A percentile compares a stretch with the other conserved stretches of the same genome.
Evolutionary conservation across 768 basidiomycete species (phyloP).

Genomic region (Phlebiopsis gigantea): DNA sequence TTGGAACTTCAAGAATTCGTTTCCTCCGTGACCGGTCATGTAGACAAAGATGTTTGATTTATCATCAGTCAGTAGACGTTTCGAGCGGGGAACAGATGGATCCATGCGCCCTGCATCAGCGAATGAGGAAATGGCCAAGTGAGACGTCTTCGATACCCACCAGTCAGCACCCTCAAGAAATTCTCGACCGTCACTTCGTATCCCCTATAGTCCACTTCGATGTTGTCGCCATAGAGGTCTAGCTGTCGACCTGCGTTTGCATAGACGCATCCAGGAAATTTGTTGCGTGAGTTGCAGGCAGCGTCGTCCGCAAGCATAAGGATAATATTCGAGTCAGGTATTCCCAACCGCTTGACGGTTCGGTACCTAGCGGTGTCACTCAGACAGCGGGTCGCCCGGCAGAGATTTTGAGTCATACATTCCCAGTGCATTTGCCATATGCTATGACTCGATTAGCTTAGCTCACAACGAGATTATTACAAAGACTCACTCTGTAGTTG

Average conservation of each 20-base stretch:
- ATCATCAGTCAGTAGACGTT: conserved; percentile 87
- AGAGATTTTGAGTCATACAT: conserved; percentile 53
- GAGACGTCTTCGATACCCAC: conserved; percentile 36
- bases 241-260: conserved; percentile 77
- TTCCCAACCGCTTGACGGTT: conserved; percentile 95
- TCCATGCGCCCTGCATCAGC: conserved; percentile 69
- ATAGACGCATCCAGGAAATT: conserved; percentile 88
- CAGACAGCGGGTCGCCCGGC: background rate
- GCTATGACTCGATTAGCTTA: conserved; percentile 40
- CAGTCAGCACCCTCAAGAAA: conserved; percentile 87
- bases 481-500: conserved; percentile 83
- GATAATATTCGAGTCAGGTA: conserved; percentile 98
- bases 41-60: conserved; percentile 93
- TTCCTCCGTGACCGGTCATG: conserved; percentile 97
- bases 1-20: conserved; percentile 98
- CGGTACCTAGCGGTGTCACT: conserved; percentile 67
- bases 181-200: conserved; percentile 98
- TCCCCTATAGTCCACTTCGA: conserved; percentile 97
- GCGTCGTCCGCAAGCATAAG: conserved; percentile 98
- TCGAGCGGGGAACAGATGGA: conserved; percentile 81
- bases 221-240: conserved; percentile 93
- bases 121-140: background rate
- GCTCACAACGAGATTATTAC: background rate
- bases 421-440: conserved; percentile 97
- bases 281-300: conserved; percentile 90